Evolutionary conservation across 1,139 yeast species (phyloP).

Genomic region (Hansenula sp.): DNA sequence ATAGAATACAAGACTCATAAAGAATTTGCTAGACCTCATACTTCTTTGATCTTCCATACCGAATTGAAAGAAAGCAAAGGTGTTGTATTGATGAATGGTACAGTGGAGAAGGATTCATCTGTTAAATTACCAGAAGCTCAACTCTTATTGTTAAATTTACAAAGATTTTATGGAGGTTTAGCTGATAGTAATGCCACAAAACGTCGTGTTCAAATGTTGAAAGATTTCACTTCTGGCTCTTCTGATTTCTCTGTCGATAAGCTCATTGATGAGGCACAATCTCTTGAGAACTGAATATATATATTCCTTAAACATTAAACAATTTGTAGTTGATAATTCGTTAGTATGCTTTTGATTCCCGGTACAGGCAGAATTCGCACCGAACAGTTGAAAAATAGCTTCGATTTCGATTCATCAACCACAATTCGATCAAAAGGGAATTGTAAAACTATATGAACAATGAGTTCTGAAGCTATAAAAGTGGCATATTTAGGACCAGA

Average conservation of each 20-base stretch:
- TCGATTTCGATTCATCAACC: too few relatives aligned
- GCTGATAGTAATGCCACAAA: constrained; percentile 36
- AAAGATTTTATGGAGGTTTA: constrained; percentile 82
- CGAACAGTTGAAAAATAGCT: too few relatives aligned
- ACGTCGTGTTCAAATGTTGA: constrained; percentile 52
- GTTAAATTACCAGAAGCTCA: constrained; percentile 68
- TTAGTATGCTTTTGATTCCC: too few relatives aligned
- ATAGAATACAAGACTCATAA: constrained; percentile 90
- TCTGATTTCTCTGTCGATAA: constrained; percentile 58
- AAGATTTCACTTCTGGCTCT: constrained; percentile 67
- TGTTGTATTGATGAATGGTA: constrained; percentile 83
- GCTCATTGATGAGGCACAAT: constrained; percentile 68
- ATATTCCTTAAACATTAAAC: too few relatives aligned
- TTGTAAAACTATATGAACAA: too few relatives aligned
- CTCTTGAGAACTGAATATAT: constrained; percentile 44
- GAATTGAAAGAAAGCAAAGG: constrained; percentile 63
- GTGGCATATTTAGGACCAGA: constrained; percentile 83
- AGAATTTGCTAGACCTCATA: constrained; percentile 93
- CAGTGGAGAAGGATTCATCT: constrained; percentile 66
- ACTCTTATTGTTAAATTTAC: constrained; percentile 70
- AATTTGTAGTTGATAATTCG: too few relatives aligned
- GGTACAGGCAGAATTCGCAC: too few relatives aligned
- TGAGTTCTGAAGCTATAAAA: constrained; percentile 15
- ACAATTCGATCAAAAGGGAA: too few relatives aligned
- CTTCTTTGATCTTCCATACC: constrained; percentile 83